A percentile compares a stretch with the other conserved stretches of the same genome.
phyloP scores from a whole-genome alignment of 179 eudicot species.

The Nepenthes alata region DNA sequence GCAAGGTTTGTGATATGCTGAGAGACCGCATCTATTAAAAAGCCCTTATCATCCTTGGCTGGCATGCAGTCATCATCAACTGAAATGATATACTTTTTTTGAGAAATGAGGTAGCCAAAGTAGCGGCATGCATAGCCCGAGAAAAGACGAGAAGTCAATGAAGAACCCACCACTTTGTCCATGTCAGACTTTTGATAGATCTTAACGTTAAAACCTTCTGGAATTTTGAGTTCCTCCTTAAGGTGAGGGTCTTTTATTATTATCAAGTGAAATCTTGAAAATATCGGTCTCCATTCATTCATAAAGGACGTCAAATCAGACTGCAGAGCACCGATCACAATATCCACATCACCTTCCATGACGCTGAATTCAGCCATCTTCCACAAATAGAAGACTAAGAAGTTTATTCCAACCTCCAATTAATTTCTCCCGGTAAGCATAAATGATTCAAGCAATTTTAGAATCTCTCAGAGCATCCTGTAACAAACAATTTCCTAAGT shows the following conservation, averaged over 20 bases:
- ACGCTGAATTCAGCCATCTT: slow-evolving; percentile 43
- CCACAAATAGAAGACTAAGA: slow-evolving; percentile 7
- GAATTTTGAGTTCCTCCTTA: slow-evolving; percentile 56
- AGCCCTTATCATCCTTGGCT: slow-evolving; percentile 63
- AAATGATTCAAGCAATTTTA: slow-evolving; percentile 15
- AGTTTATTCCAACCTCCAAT: slow-evolving; percentile 5
- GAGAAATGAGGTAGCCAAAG: slow-evolving; percentile 81
- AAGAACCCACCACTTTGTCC: slow-evolving; percentile 36
- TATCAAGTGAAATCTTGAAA: slow-evolving; percentile 69
- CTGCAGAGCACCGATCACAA: slow-evolving; percentile 70
- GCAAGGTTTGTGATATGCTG: slow-evolving; percentile 76
- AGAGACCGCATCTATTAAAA: slow-evolving; percentile 43
- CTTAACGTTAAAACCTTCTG: slow-evolving; percentile 48
- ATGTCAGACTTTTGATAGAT: slow-evolving; percentile 59
- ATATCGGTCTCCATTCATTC: slow-evolving; percentile 68
- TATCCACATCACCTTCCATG: slow-evolving; percentile 69
- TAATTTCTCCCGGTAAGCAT: slow-evolving; percentile 3
- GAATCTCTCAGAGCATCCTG: slow-evolving; percentile 82
- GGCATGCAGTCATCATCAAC: slow-evolving; percentile 91
- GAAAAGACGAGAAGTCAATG: slow-evolving; percentile 37
- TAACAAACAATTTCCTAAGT: slow-evolving; percentile 1
- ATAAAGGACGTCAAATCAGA: slow-evolving; percentile 68
- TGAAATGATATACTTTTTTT: slow-evolving; percentile 69
- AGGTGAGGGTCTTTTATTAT: slow-evolving; percentile 75
- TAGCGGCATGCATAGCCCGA: slow-evolving; percentile 87